Conservation (phyloP, 176 grass and related monocot genomes). For the Musa beccarii region DNA sequence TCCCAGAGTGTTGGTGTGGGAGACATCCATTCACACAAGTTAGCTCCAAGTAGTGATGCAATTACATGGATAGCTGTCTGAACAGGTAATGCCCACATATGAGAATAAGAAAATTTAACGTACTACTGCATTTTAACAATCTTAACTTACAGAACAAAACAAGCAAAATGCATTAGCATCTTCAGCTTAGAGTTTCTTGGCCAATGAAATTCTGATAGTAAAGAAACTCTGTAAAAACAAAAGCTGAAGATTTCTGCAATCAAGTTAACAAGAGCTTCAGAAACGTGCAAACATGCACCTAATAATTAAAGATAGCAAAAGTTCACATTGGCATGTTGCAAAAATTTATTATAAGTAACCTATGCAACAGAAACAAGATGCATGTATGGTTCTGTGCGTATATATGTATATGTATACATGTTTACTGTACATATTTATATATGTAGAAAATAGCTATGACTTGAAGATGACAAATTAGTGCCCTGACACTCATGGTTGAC, state of each 20-base stretch:
- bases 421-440: too few species aligned
- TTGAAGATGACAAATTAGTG: too few species aligned
- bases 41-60: conserved; percentile 48
- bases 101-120: not conserved
- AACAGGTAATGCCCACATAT: not conserved
- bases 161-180: not conserved
- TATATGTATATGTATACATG: too few species aligned
- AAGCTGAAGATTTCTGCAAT: not conserved
- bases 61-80: conserved; percentile 73
- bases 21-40: conserved; percentile 82
- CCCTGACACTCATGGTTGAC: too few species aligned
- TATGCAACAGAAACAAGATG: not conserved
- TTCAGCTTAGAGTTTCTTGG: not conserved
- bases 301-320: too few species aligned
- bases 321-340: too few species aligned
- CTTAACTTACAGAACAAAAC: not conserved
- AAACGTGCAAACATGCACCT: not conserved
- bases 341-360: too few species aligned
- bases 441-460: too few species aligned
- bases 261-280: not conserved
- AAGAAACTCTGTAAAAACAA: not conserved
- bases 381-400: not conserved
- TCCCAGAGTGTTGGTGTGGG: conserved; percentile 85
- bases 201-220: not conserved
- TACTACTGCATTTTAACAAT: not conserved